These are phyloP conservation scores for Diversispora eburnea DNA, from an alignment of 192 early-diverging fungal genomes.

Conservation along the genomic window DNA sequence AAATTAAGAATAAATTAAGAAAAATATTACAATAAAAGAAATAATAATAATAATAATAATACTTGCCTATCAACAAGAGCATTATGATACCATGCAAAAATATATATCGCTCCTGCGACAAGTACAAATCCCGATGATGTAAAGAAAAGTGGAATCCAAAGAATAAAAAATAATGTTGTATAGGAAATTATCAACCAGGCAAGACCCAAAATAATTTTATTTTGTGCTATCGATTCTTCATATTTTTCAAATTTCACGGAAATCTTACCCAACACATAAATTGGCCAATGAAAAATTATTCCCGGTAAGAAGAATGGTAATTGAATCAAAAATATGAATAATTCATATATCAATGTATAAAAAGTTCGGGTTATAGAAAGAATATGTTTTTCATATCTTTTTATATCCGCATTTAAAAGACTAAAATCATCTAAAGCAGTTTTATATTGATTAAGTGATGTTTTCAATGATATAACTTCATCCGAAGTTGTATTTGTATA, in stretches of 20 bases:
- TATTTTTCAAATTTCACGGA: constrained; percentile 41
- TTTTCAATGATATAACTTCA: constrained; percentile 32
- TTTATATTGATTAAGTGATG: constrained; percentile 34
- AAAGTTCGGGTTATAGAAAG: constrained; percentile 32
- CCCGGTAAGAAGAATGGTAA: constrained; percentile 45
- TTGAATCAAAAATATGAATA: constrained; percentile 28
- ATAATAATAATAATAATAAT: neutral
- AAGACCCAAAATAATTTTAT: constrained; percentile 45
- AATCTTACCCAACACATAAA: constrained; percentile 41
- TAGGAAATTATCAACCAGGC: constrained; percentile 36
- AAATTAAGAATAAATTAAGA: neutral
- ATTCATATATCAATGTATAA: constrained; percentile 29
- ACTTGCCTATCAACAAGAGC: constrained; percentile 28
- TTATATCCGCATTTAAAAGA: constrained; percentile 37
- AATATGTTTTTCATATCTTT: constrained; percentile 37
- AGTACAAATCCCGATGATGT: constrained; percentile 37
- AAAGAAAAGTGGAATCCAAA: constrained; percentile 36
- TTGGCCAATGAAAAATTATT: constrained; percentile 38
- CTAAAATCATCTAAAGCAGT: constrained; percentile 28
- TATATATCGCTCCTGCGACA: constrained; percentile 22
- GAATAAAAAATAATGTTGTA: constrained; percentile 34
- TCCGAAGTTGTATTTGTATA: constrained; percentile 2
- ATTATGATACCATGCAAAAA: constrained; percentile 47
- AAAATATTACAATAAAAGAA: neutral
- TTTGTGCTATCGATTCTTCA: constrained; percentile 45